Evolutionary conservation across 129 eudicot species (phyloP).

Genomic region (Helianthus annuus): HanXRQr2.0-SUNRISE NC_035434.2:34620921-34621420

Average conservation of each 20-base stretch:
- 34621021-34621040: not conserved
- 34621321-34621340: conserved; percentile 99
- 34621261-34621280: not conserved
- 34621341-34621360: conserved; percentile 87
- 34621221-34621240: not conserved
- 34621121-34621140: not conserved
- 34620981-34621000: not conserved
- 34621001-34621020: conserved; percentile 8
- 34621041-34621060: not conserved
- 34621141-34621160: not conserved
- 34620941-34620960: conserved; percentile 95
- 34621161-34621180: not conserved
- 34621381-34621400: conserved; percentile 1
- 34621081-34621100: not conserved
- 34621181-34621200: not conserved
- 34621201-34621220: not conserved
- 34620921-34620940: conserved; percentile 63
- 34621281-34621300: conserved; percentile 1
- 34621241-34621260: not conserved
- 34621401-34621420: conserved; percentile 1
- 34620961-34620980: conserved; percentile 27
- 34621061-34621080: not conserved
- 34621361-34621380: conserved; percentile 80
- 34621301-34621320: conserved; percentile 19
- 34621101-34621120: not conserved